phyloP scores from a whole-genome alignment of 257 asterid species.

The Cynanchum wilfordii region DNA sequence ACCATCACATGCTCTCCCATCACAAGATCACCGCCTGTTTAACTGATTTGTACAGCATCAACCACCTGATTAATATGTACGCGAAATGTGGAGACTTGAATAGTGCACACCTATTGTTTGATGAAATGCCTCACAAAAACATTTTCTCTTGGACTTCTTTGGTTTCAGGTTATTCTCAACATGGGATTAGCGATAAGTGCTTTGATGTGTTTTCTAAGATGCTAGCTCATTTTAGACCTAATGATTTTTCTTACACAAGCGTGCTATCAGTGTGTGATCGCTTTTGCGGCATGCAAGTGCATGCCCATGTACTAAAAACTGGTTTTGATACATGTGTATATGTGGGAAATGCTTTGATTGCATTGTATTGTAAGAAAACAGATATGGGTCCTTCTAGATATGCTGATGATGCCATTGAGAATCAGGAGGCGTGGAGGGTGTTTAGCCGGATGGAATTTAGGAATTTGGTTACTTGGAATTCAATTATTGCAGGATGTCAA shows the following conservation, averaged over 20 bases:
- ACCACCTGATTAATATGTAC: conserved; percentile 41
- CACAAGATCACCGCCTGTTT: conserved; percentile 6
- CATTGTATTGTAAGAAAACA: conserved; percentile 59
- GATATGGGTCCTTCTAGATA: background rate
- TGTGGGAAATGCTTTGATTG: conserved; percentile 74
- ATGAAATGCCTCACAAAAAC: conserved; percentile 52
- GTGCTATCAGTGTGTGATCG: conserved; percentile 60
- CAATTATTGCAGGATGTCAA: conserved; percentile 63
- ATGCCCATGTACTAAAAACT: conserved; percentile 46
- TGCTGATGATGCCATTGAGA: conserved; percentile 1
- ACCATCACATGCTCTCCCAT: conserved; percentile 19
- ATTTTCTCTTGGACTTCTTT: conserved; percentile 72
- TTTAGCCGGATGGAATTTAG: conserved; percentile 41
- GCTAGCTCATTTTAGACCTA: conserved; percentile 51
- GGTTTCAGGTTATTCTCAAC: conserved; percentile 64
- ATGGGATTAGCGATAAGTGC: conserved; percentile 37
- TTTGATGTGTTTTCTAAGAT: conserved; percentile 46
- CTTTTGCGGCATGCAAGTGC: conserved; percentile 63
- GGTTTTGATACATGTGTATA: conserved; percentile 59
- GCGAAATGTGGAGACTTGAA: conserved; percentile 51
- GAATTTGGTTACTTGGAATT: conserved; percentile 68
- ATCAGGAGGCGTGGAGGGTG: conserved; percentile 56
- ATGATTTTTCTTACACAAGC: conserved; percentile 69
- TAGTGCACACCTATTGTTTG: conserved; percentile 48
- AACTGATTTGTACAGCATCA: conserved; percentile 36